phyloP scores from a whole-genome alignment of 2,329 filamentous ascomycete species.

The Paramyrothecium roridum region DNA sequence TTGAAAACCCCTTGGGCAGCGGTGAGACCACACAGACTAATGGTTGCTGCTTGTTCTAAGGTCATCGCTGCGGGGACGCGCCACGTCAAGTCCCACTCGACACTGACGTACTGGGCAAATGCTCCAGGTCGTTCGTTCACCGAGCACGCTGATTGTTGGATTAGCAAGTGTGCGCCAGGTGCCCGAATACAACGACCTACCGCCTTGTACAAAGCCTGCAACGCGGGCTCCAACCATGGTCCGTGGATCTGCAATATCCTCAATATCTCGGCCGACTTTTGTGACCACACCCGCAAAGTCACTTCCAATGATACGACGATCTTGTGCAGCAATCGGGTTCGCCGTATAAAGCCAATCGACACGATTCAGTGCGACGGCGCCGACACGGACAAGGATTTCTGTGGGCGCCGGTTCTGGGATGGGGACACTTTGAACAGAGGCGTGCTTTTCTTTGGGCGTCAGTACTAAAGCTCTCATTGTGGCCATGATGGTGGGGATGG shows the following conservation, averaged over 20 bases:
- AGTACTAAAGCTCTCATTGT: conserved; percentile 22
- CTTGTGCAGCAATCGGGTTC: conserved; percentile 25
- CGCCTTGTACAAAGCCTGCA: conserved; percentile 38
- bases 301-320: conserved; percentile 30
- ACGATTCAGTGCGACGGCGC: conserved; percentile 21
- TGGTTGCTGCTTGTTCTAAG: conserved; percentile 31
- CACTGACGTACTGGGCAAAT: conserved; percentile 37
- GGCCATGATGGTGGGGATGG: not conserved
- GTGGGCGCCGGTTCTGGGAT: conserved; percentile 6
- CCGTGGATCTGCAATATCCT: conserved; percentile 7
- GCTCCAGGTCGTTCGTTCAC: conserved; percentile 39
- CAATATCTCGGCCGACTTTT: conserved; percentile 10
- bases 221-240: conserved; percentile 26
- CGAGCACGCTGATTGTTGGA: conserved; percentile 25
- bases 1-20: conserved; percentile 37
- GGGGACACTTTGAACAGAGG: conserved; percentile 11
- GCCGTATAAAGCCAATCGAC: conserved; percentile 28
- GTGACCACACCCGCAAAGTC: conserved; percentile 36
- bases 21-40: conserved; percentile 38
- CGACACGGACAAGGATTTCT: conserved; percentile 18
- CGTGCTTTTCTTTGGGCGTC: not conserved
- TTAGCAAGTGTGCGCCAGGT: not conserved
- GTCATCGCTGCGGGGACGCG: conserved; percentile 23
- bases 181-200: conserved; percentile 10
- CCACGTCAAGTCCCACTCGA: conserved; percentile 34